Evolutionary conservation across 352 stramenopile species (phyloP), one percentile per base, ranked within the genome.

Genomic region (Phytophthora tentaculata): DNA sequence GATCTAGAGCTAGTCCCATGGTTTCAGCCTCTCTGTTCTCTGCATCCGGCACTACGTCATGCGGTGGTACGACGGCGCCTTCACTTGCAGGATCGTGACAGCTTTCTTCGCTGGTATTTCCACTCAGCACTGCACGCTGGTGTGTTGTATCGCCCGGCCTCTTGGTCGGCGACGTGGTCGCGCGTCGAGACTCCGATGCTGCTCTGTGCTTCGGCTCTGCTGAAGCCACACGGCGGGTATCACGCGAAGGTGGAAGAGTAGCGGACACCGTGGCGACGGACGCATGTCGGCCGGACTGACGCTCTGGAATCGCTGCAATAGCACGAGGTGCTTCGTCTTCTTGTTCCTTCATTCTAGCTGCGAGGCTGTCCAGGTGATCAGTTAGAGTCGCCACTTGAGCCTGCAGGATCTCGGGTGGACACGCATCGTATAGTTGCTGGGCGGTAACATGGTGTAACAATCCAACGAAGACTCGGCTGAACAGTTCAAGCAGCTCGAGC

Each of bases 381-480:
- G 58, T 75, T 28, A 89, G 47, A 48, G 74, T 77, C 0, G 81
- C 76, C 5, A 90, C 62, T 14, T 71, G 74, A 7, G 84, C 81
- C 8, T 92, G 49, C 28, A 73, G 67, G 16, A 94, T 63, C 54
- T 92, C 85, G 0, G 45, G 23, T 13, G 85, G 80, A 43, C 81
- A 90, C 10, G 70, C 54, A 14, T 82, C 74, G 22, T 80, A 76
- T 2, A 88, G 54, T 35, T 94, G 77, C 41, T 88, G 71, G 14
- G 80, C 81, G 4, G 69, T 59, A 4, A 78, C 61, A 56, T 94
- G 80, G 43, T 91, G 79, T 43, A 94, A 52, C 7, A 94, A 37
- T 20, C 80, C 75, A 1, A 82, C 77, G 61, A 92, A 86, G 24
- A 88, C 69, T 3, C 77, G 75, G 23, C 75, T 73, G 45, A 92